Conservation (phyloP, 768 basidiomycete species). For the Pleurotus tuoliensis region DNA sequence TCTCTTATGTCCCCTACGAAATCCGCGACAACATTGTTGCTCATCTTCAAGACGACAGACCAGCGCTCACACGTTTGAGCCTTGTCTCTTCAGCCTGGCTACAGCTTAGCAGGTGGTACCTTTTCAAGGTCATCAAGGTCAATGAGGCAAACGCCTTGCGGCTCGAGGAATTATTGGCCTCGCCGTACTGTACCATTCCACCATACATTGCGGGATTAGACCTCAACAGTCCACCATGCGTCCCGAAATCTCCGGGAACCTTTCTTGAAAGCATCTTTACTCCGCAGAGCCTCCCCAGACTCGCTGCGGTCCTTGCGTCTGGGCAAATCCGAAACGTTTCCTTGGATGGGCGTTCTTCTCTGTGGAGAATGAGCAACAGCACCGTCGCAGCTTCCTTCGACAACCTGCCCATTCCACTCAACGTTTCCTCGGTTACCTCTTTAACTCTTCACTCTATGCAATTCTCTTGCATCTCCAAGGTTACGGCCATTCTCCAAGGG, state of each 20-base stretch:
- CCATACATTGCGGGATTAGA: background rate
- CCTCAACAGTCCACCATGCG: background rate
- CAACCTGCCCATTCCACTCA: background rate
- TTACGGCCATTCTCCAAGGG: background rate
- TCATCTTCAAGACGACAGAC: no score
- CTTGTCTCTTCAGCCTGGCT: background rate
- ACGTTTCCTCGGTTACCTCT: background rate
- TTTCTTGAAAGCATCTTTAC: no score
- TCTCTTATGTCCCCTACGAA: no score
- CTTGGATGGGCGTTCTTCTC: background rate
- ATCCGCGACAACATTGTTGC: no score
- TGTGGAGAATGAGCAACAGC: background rate
- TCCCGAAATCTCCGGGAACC: background rate
- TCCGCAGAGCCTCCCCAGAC: background rate
- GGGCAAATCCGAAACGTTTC: background rate
- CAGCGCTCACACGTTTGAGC: no score
- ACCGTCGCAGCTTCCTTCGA: background rate
- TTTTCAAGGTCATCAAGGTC: background rate
- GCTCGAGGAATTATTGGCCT: background rate
- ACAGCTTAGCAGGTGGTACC: background rate
- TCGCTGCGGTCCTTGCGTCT: background rate
- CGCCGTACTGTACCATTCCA: background rate
- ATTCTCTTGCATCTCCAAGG: background rate
- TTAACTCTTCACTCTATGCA: background rate
- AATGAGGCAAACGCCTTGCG: background rate